These are phyloP conservation scores for Backusella westeae DNA, from an alignment of 192 early-diverging fungal species.

Conservation along the genomic window DNA sequence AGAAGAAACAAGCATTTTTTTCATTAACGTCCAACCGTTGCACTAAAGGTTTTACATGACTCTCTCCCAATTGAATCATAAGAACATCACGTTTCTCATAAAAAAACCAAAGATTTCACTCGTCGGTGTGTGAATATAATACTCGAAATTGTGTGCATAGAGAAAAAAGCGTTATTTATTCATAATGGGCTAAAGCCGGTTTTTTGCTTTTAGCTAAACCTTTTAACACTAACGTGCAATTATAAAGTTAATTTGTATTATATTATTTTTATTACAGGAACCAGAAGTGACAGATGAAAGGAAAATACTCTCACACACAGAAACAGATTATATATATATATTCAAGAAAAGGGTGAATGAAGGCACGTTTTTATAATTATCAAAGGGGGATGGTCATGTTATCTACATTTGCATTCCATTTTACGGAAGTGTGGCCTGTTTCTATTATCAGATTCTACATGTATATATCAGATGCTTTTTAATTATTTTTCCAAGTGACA, in stretches of 20 bases:
- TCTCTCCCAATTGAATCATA: neutral
- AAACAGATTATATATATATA: neutral
- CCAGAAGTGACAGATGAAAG: slow-evolving; percentile 1
- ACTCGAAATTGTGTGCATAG: neutral
- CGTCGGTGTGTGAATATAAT: neutral
- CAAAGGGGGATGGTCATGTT: neutral
- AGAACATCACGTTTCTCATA: neutral
- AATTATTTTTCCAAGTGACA: neutral
- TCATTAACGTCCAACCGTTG: neutral
- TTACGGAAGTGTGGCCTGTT: neutral
- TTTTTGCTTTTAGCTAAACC: neutral
- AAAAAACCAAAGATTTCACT: neutral
- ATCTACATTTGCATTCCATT: neutral
- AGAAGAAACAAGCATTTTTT: neutral
- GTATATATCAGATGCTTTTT: slow-evolving; percentile 3
- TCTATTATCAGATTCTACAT: neutral
- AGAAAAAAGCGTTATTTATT: neutral
- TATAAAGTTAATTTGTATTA: neutral
- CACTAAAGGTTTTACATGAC: neutral
- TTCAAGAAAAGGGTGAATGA: neutral
- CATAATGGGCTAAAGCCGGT: neutral
- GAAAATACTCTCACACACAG: neutral
- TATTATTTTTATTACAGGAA: neutral
- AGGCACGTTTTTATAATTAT: neutral
- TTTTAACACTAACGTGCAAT: neutral